Base-by-base conservation (phyloP, 2,329 filamentous ascomycete species). In the Aspergillus thermomutatus region DNA sequence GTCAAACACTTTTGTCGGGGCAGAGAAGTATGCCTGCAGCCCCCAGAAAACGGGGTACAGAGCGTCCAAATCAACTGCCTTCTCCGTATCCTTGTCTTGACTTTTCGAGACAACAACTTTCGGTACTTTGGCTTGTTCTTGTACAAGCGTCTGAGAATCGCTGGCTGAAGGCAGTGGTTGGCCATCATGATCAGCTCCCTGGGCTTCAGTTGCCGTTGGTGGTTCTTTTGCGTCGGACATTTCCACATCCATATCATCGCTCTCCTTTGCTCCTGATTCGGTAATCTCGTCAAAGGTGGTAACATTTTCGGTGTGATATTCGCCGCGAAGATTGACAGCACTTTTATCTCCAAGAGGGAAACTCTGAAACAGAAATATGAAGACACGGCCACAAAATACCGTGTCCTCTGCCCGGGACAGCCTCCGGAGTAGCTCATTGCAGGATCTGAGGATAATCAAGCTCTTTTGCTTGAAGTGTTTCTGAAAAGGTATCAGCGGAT, bases 331-430 rank as follows among this genome's bases (percentile, higher is more conserved):
- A 69, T 99, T 99, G 50, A 99, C 94, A 0, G 94, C 97, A 72
- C 94, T 97, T 72, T 93, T 94, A 75, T 99, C 95, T 31, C 93
- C 93, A 0, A 99, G 81, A 1, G 94, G 94, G 68, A 99, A 97
- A 72, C 92, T 96, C 73, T 99, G 94, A 74, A 97, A 99, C 70
- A 99, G 85, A 74, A 97, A 99, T 62, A 99, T 97, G 74, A 97
- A 97, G 26, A 99, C 94, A 41, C 94, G 85, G 17, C 94, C 94
- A 69, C 94, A 99, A 71, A 99, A 99, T 0, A 95, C 92, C 0
- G 94, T 95, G 73, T 99, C 94, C 72, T 97, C 92, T 3, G 94
- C 93, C 55, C 94, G 86, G n/a, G 94, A 97, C 2, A 99, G 82
- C 48, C 94, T 85, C 37, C 93, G 87, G n/a, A 99, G 80, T 17